A percentile compares a stretch with the other conserved stretches of the same genome.
Evolutionary conservation across 306 rosid genomes (phyloP).

Genomic region (Dicorynia guianensis): DNA sequence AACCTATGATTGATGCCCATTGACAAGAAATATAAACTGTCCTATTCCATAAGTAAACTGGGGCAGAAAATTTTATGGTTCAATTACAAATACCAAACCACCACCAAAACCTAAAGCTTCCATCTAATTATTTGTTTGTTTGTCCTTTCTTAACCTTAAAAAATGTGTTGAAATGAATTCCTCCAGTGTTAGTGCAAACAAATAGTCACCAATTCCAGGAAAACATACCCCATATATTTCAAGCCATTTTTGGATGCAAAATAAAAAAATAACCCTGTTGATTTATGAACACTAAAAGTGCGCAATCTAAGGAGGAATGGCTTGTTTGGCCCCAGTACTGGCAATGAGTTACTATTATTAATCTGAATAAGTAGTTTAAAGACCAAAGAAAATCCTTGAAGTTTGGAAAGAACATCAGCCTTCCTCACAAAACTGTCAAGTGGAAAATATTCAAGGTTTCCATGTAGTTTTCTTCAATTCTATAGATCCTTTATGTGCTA

Average conservation of each 20-base stretch:
- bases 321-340: conserved; percentile 8
- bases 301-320: not conserved
- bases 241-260: conserved; percentile 1
- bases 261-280: not conserved
- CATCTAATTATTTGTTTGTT: not conserved
- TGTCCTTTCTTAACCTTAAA: conserved; percentile 12
- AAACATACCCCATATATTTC: not conserved
- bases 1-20: not conserved
- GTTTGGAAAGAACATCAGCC: conserved; percentile 29
- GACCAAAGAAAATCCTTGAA: not conserved
- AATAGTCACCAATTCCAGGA: not conserved
- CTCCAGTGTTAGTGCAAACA: not conserved
- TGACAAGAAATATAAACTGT: conserved; percentile 6
- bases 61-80: not conserved
- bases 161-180: conserved; percentile 12
- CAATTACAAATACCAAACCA: conserved; percentile 9
- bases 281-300: conserved; percentile 4
- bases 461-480: conserved; percentile 14
- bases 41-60: conserved; percentile 19
- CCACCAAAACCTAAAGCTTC: conserved; percentile 10
- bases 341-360: conserved; percentile 25
- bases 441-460: conserved; percentile 9
- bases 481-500: conserved; percentile 24
- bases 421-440: conserved; percentile 13
- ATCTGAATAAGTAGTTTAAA: conserved; percentile 26